Base-by-base conservation (phyloP, 164 flowering plant genomes). In the Echeveria elegans region DNA sequence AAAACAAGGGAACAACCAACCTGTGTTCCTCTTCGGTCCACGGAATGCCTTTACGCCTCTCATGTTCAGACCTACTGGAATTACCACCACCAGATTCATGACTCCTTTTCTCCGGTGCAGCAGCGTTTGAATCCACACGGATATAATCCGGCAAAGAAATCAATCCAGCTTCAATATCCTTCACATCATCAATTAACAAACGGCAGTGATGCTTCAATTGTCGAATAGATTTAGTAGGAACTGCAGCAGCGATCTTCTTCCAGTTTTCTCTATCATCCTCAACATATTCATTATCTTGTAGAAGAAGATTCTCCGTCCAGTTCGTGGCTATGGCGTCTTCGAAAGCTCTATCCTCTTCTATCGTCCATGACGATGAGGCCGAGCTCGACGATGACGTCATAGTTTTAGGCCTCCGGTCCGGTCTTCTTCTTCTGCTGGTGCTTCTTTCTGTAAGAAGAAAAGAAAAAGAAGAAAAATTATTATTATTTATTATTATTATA, bases 21-120 rank as follows among this genome's bases (percentile, higher is more conserved):
- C 96, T 83, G 65, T 91, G 97, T 75, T 91, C 97, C 73, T 91
- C 97, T 73, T 91, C 97, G 0, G 97, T 91, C 96, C 96, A 91
- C 2, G 97, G 96, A 68, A 86, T 88, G 29, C 97, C 97, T 77
- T 88, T 89, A 12, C 86, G 77, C 36, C 96, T 75, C 64, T 91
- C 96, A 34, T 88, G 97, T 23, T 91, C 95, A 0, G 84, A 67
- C 76, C 31, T 53, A 11, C 80, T 79, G 4, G 87, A 83, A 29
- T 77, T 73, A 4, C 78, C 72, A 58, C 69, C 71, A 43, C 76
- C 62, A 45, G 68, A 47, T 3, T 56, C 43, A 45, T 67, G 28
- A 62, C 14, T n/a, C 2, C 14, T 61, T 5, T 34, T 43, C 15
- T 43, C 21, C 21, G 21, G 21, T 47, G n/a, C 56, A 1, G 50